Evolutionary conservation across 768 basidiomycete species (phyloP), one percentile per base, ranked within the genome.

Genomic region (Dentipellis sp.): DNA sequence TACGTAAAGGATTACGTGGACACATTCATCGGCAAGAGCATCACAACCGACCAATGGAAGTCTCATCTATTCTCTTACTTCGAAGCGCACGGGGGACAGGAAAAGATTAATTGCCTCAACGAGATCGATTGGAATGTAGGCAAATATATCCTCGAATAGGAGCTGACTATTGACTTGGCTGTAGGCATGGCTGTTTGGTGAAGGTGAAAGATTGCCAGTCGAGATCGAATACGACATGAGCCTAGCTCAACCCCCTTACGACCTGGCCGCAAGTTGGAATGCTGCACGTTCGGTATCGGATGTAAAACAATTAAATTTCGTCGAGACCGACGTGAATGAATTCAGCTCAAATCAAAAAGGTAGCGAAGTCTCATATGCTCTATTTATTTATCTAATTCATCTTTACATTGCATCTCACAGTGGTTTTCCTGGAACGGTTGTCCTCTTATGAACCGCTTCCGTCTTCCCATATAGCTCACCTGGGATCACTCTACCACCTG

Each of bases 31-130:
- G 88, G 91, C 7, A 80, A 83, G 68, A 89, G 87, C 59, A 91
- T 94, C 66, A 86, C 85, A 11, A 93, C 91, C 0, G 74, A 82
- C 29, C 76, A 92, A 60, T 95, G 92, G 92, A 88, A 88, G 63
- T 72, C 74, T 0, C 88, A 94, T 64, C 70, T 95, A 11, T 90
- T 86, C 63, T 72, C 62, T 6, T 94, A 85, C 68, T 95, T 79
- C 70, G 68, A 70, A 49, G 74, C 73, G 53, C 66, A 87, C 57
- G 81, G 81, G 23, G 79, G 77, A 0, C 68, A 73, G 8, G 81
- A 85, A 56, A 84, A 86, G 64, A 70, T 86, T 59, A 77, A 81
- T 59, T 76, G 75, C 1, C 74, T 95, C 36, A 76, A 91, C 58
- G 78, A 71, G 50, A 73, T 94, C 46, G 79, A 88, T 63, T 95